These are phyloP conservation scores for Takashimella tepidaria DNA, from an alignment of 1,284 basidiomycete genomes.

Conservation along the genomic window DNA sequence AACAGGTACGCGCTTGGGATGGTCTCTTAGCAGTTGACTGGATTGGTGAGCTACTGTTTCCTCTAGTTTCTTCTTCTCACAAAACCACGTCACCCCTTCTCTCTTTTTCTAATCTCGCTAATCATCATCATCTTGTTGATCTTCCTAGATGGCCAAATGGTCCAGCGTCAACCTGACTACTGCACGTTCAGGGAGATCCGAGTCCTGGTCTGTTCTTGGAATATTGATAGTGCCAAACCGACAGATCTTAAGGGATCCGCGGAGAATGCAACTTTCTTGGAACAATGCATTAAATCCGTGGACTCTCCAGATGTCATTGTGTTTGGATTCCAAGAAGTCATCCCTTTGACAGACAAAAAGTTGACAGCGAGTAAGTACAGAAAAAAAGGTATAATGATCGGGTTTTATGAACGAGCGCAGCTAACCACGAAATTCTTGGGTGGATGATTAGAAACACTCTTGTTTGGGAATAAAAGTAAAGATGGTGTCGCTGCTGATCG, in stretches of 20 bases:
- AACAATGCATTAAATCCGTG: conserved; percentile 63
- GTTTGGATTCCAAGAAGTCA: conserved; percentile 93
- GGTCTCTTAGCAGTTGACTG: conserved; percentile 78
- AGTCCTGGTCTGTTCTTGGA: conserved; percentile 86
- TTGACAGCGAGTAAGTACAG: conserved; percentile 72
- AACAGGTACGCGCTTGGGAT: conserved; percentile 84
- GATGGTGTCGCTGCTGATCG: conserved; percentile 51
- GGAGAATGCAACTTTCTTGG: conserved; percentile 67
- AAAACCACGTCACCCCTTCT: too few species aligned
- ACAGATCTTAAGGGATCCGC: conserved; percentile 59
- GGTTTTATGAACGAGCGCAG: too few species aligned
- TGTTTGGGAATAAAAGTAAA: conserved; percentile 68
- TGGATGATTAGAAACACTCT: conserved; percentile 67
- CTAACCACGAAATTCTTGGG: too few species aligned
- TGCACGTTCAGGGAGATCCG: conserved; percentile 73
- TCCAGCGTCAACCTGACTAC: conserved; percentile 68
- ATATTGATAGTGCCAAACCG: conserved; percentile 83
- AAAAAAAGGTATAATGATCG: too few species aligned
- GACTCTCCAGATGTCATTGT: conserved; percentile 79
- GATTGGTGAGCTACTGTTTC: conserved; percentile 59
- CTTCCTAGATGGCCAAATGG: conserved; percentile 62
- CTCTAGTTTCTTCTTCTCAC: neutral
- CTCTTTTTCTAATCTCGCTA: too few species aligned
- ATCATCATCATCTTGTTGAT: conserved; percentile 1
- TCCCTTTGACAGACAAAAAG: conserved; percentile 86